These are phyloP conservation scores for Mycothermus thermophilus DNA, from an alignment of 495 filamentous ascomycete species.

Conservation along the genomic window DNA sequence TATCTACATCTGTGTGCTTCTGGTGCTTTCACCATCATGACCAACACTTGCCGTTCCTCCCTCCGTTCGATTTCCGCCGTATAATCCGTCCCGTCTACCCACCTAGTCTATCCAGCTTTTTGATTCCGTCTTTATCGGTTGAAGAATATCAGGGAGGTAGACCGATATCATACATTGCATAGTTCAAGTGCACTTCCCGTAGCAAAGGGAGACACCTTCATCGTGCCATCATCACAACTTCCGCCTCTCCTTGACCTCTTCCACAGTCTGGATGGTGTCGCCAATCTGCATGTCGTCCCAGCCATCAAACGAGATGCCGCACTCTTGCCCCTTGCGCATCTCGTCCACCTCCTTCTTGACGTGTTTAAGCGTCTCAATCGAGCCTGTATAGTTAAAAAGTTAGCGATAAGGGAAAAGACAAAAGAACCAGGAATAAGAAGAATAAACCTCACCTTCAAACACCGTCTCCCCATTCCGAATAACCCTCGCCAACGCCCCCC, in stretches of 20 bases:
- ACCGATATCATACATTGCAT: too few relatives aligned
- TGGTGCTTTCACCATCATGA: too few relatives aligned
- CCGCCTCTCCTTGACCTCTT: conserved; percentile 63
- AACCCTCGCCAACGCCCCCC: conserved; percentile 52
- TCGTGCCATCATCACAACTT: too few relatives aligned
- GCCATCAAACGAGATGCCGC: conserved; percentile 71
- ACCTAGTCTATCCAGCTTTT: too few relatives aligned
- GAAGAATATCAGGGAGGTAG: too few relatives aligned
- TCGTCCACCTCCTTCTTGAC: conserved; percentile 80
- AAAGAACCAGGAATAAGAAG: background rate
- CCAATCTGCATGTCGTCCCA: conserved; percentile 69
- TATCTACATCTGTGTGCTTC: too few relatives aligned
- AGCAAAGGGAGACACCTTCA: too few relatives aligned
- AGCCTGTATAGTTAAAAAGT: conserved; percentile 35
- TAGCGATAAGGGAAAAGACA: conserved; percentile 5
- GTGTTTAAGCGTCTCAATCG: conserved; percentile 69
- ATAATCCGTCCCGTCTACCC: too few relatives aligned
- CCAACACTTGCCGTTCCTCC: too few relatives aligned
- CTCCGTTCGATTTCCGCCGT: too few relatives aligned
- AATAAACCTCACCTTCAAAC: conserved; percentile 56
- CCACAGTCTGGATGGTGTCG: conserved; percentile 77
- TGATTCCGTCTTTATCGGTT: too few relatives aligned
- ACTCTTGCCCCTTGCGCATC: conserved; percentile 84
- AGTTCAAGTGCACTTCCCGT: too few relatives aligned
- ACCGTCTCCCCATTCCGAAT: conserved; percentile 50